These are phyloP conservation scores for Camellia granthamiana DNA, from an alignment of 148 eudicot species.

Conservation along the genomic window DNA sequence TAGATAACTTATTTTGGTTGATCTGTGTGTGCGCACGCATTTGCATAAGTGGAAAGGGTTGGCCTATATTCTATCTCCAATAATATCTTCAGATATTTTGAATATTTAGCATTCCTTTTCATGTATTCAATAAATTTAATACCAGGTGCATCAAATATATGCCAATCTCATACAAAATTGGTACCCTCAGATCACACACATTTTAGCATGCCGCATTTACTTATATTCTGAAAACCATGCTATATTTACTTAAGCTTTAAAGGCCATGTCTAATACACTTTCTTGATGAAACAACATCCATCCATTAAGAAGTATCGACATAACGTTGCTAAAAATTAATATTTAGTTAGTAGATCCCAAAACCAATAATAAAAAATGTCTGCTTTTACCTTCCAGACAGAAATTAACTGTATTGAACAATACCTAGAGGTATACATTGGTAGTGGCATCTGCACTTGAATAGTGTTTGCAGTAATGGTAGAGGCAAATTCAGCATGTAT, in stretches of 20 bases:
- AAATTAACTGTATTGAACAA: slow-evolving; percentile 1
- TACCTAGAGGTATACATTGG: slow-evolving; percentile 76
- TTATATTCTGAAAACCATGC: neutral
- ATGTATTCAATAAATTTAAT: neutral
- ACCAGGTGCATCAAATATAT: neutral
- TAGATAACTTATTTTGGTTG: neutral
- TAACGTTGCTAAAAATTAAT: neutral
- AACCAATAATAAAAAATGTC: neutral
- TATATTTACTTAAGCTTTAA: no score
- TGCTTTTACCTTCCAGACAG: neutral
- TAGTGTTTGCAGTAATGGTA: slow-evolving; percentile 66
- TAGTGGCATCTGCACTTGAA: slow-evolving; percentile 74
- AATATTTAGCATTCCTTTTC: neutral
- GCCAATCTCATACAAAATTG: neutral
- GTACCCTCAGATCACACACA: neutral
- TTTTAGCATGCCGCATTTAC: neutral
- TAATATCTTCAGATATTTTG: no score
- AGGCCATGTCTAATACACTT: neutral
- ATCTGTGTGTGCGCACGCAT: no score
- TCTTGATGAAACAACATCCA: neutral
- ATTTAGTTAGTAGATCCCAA: neutral
- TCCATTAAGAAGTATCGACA: neutral
- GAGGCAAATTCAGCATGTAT: slow-evolving; percentile 73
- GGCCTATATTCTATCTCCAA: no score
- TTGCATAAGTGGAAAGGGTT: no score